Evolutionary conservation across 495 filamentous ascomycete genomes (phyloP), one percentile per base, ranked within the genome.

Genomic region (Tuber melanosporum): DNA sequence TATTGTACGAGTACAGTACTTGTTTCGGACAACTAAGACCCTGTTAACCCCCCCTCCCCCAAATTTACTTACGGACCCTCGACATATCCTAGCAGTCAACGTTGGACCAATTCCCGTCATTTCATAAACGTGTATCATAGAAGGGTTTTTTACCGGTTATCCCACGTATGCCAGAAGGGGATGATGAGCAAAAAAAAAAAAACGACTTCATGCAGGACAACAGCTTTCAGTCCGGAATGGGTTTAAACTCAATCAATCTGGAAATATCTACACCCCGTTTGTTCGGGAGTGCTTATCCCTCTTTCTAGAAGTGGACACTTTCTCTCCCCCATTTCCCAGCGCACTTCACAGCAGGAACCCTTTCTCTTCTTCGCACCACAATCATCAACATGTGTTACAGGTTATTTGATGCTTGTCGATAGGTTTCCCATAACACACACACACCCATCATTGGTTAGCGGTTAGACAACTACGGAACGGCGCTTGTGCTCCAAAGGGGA

Each of bases 401-500:
- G 49, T 57, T 19, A 32, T 32, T 62, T 32, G 57, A n/a, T n/a
- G n/a, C n/a, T n/a, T n/a, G n/a, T n/a, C n/a, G n/a, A n/a, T n/a
- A n/a, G n/a, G 32, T 32, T 32, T 32, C 32, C 32, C 32, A 32
- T 66, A 26, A 22, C 5, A 22, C 49, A 57, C 57, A 66, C 57
- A 26, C 32, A 32, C 32, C 57, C 57, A 66, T 66, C 57, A 32
- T 32, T 66, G 12, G n/a, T 52, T 71, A 71, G 46, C 75, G 77
- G 79, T 80, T 77, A 80, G 77, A 80, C 78, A 79, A 73, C 78
- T 26, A 70, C 79, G 78, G 73, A 76, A 80, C 78, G 78, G 78
- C 78, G 78, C 78, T 80, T 80, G 78, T 75, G 44, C 73, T 71
- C 76, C 78, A 77, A 78, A 78, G 77, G 78, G 77, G 77, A 79